Evolutionary conservation across 768 basidiomycete genomes (phyloP).

Genomic region (Tricholoma flavovirens): DNA sequence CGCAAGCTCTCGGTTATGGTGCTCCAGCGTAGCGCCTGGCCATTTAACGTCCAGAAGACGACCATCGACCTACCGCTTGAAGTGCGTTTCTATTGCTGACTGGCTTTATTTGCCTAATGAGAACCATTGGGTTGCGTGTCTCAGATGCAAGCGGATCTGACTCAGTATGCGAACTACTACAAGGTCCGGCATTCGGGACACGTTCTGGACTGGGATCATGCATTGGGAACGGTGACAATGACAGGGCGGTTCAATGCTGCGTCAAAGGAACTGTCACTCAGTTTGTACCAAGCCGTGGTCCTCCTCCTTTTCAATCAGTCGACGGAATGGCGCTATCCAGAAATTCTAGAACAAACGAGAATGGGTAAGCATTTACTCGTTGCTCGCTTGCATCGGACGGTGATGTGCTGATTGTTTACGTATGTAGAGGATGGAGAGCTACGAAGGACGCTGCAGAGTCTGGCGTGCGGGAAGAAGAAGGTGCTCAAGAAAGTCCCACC

Average conservation of each 20-base stretch:
- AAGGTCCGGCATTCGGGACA: conserved; percentile 70
- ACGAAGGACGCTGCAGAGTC: conserved; percentile 17
- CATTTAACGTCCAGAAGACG: conserved; percentile 52
- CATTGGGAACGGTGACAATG: conserved; percentile 77
- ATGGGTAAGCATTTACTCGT: conserved; percentile 53
- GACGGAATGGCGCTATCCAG: conserved; percentile 51
- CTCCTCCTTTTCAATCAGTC: conserved; percentile 81
- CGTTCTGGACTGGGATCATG: conserved; percentile 80
- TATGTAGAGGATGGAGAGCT: conserved; percentile 63
- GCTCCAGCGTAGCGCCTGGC: conserved; percentile 87
- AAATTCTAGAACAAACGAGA: conserved; percentile 61
- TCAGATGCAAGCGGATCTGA: conserved; percentile 72
- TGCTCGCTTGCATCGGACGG: neutral
- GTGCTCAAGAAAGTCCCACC: conserved; percentile 77
- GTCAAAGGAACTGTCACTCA: conserved; percentile 84
- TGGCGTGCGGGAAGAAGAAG: neutral
- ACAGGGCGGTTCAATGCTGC: conserved; percentile 61
- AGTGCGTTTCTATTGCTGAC: conserved; percentile 30
- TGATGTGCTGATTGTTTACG: neutral
- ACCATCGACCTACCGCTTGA: conserved; percentile 47
- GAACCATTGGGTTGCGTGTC: conserved; percentile 4
- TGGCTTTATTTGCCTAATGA: neutral
- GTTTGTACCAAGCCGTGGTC: conserved; percentile 85
- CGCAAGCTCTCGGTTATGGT: conserved; percentile 69
- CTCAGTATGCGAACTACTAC: conserved; percentile 65